Evolutionary conservation across 257 asterid genomes (phyloP).

Genomic region (Eucommia ulmoides): DNA sequence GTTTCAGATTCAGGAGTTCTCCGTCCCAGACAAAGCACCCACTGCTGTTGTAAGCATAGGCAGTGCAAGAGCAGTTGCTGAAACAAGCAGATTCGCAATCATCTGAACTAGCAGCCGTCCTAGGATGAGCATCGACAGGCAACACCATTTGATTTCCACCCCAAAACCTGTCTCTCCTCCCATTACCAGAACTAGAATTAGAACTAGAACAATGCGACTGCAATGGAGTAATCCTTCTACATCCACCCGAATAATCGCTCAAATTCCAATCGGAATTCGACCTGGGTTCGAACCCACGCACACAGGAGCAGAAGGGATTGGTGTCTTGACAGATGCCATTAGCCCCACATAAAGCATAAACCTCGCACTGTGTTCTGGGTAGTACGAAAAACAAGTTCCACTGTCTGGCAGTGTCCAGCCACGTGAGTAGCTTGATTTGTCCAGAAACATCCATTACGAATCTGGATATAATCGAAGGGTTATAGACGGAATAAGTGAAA

Average conservation of each 20-base stretch:
- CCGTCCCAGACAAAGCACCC: slow-evolving; percentile 14
- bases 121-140: slow-evolving; percentile 8
- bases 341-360: slow-evolving; percentile 35
- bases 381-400: slow-evolving; percentile 35
- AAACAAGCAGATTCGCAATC: slow-evolving; percentile 32
- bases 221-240: slow-evolving; percentile 16
- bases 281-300: slow-evolving; percentile 18
- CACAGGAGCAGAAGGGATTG: slow-evolving; percentile 27
- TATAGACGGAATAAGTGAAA: slow-evolving; percentile 21
- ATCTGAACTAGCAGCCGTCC: slow-evolving; percentile 9
- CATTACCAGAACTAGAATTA: not conserved
- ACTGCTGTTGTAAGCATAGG: slow-evolving; percentile 19
- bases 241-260: slow-evolving; percentile 36
- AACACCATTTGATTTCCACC: slow-evolving; percentile 6
- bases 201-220: too few relatives aligned
- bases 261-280: slow-evolving; percentile 18
- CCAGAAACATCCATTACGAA: slow-evolving; percentile 34
- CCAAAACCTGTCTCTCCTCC: slow-evolving; percentile 18
- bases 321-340: slow-evolving; percentile 25
- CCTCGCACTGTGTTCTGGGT: slow-evolving; percentile 33
- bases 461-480: slow-evolving; percentile 14
- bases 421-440: slow-evolving; percentile 23
- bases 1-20: slow-evolving; percentile 12
- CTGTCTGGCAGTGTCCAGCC: slow-evolving; percentile 11
- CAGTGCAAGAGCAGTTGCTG: slow-evolving; percentile 33